These are phyloP conservation scores for Tricholoma matsutake DNA, from an alignment of 768 basidiomycete species.

Conservation along the genomic window DNA sequence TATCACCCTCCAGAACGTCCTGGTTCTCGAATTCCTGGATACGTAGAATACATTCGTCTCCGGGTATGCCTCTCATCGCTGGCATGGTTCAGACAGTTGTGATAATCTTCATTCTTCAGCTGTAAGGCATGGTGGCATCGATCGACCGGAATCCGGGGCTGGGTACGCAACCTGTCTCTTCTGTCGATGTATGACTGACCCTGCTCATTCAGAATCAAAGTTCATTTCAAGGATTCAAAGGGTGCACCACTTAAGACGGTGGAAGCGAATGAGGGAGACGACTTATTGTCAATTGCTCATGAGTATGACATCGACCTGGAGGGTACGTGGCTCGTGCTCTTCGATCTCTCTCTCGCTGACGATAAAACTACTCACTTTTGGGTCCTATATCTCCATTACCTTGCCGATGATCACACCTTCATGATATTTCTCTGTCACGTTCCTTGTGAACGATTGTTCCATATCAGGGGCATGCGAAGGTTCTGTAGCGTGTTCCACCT, in stretches of 20 bases:
- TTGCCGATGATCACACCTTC: too few species aligned
- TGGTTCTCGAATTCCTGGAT: neutral
- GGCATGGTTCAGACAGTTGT: neutral
- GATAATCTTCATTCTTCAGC: slow-evolving; percentile 12
- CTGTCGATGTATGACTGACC: neutral
- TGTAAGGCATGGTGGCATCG: slow-evolving; percentile 46
- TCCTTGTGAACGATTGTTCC: neutral
- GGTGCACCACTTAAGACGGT: slow-evolving; percentile 82
- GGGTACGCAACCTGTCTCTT: slow-evolving; percentile 42
- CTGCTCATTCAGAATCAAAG: slow-evolving; percentile 62
- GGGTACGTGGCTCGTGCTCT: slow-evolving; percentile 49
- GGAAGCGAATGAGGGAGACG: slow-evolving; percentile 93
- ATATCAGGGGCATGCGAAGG: slow-evolving; percentile 90
- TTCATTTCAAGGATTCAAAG: slow-evolving; percentile 88
- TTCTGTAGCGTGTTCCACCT: slow-evolving; percentile 95
- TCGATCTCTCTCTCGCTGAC: neutral
- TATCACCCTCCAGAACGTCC: neutral
- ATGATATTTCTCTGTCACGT: too few species aligned
- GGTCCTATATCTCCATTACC: too few species aligned
- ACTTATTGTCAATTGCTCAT: slow-evolving; percentile 86
- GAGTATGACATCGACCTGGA: slow-evolving; percentile 96
- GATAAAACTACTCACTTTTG: neutral
- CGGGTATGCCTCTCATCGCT: slow-evolving; percentile 8
- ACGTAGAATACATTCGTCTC: slow-evolving; percentile 12
- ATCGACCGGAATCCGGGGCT: slow-evolving; percentile 64